Percentiles rank a stretch among this genome's conserved stretches.
phyloP scores from a whole-genome alignment of 129 eudicot genomes.

The Oenanthe sinensis region DNA sequence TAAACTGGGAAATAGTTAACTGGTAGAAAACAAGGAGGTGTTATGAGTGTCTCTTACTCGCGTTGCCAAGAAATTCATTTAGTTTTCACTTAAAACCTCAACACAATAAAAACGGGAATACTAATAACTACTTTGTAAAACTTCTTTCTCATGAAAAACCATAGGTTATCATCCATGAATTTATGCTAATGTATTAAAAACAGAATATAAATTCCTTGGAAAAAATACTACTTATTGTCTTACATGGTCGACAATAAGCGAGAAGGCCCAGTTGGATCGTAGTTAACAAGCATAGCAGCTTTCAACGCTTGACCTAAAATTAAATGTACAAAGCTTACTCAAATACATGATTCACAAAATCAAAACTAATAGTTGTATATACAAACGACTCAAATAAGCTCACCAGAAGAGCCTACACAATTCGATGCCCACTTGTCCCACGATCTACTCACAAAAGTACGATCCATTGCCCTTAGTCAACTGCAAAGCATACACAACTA shows the following conservation, averaged over 20 bases:
- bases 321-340: slow-evolving; percentile 5
- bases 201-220: not conserved
- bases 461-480: slow-evolving; percentile 45
- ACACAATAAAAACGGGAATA: not conserved
- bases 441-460: slow-evolving; percentile 46
- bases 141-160: not conserved
- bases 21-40: not conserved
- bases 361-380: not conserved
- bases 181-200: not conserved
- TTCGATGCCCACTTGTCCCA: slow-evolving; percentile 91
- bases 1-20: not conserved
- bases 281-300: slow-evolving; percentile 77
- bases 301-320: slow-evolving; percentile 58
- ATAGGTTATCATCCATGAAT: not conserved
- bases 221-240: slow-evolving; percentile 13
- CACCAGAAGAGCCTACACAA: slow-evolving; percentile 65
- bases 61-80: not conserved
- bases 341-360: not conserved
- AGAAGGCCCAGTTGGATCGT: slow-evolving; percentile 92
- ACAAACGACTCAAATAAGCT: not conserved
- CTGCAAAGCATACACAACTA: slow-evolving; percentile 9
- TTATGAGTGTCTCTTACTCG: not conserved
- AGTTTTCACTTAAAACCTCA: not conserved
- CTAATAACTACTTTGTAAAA: not conserved
- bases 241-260: slow-evolving; percentile 87